Conservation (phyloP, 345 rosid genomes). For the Excoecaria cochinchinensis region DNA sequence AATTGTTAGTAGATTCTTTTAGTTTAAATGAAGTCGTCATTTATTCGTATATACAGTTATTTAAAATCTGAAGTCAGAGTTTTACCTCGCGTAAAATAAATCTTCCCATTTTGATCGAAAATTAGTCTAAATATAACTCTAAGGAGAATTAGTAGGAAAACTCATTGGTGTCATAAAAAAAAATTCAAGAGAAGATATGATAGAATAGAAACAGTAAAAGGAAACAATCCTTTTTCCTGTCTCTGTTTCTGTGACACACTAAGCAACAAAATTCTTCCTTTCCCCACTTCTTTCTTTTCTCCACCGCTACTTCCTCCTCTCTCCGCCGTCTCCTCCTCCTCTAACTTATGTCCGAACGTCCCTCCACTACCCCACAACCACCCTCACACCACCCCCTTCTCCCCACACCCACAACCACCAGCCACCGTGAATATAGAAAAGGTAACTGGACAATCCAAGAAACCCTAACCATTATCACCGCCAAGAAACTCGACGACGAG, state of each 20-base stretch:
- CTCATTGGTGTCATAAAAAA: no score
- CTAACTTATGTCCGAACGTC: conserved; percentile 30
- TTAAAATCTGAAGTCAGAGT: no score
- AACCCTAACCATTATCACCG: conserved; percentile 34
- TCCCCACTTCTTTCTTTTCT: not conserved
- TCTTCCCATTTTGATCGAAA: no score
- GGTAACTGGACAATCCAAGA: conserved; percentile 43
- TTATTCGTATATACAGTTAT: no score
- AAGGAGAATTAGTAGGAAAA: no score
- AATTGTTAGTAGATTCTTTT: no score
- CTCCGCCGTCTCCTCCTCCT: not conserved
- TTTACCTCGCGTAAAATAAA: no score
- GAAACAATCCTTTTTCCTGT: conserved; percentile 17
- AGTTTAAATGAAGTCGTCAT: no score
- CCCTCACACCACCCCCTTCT: not conserved
- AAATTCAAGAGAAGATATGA: no score
- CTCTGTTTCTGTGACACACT: conserved; percentile 19
- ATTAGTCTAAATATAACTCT: no score
- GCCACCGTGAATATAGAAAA: conserved; percentile 33
- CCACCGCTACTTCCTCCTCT: not conserved
- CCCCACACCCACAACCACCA: not conserved
- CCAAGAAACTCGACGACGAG: conserved; percentile 40
- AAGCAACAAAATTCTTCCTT: conserved; percentile 8
- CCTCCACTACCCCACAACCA: conserved; percentile 7
- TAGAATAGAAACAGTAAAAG: conserved; percentile 1